These are phyloP conservation scores for Epichloe amarillans DNA, from an alignment of 2,329 filamentous ascomycete species.

Conservation along the genomic window DNA sequence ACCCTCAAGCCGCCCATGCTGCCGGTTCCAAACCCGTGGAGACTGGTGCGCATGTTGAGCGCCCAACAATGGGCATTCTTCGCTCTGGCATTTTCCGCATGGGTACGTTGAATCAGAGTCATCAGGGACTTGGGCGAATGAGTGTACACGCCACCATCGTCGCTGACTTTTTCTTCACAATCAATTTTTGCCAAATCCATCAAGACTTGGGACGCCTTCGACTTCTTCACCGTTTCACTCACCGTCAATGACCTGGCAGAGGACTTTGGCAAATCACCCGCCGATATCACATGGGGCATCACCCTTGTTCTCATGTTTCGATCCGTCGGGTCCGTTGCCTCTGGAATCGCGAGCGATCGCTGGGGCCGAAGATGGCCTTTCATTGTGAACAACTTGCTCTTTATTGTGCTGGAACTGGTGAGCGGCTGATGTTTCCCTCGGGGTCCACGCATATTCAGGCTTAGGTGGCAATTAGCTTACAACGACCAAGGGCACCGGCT, in stretches of 20 bases:
- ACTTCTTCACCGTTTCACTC: conserved; percentile 53
- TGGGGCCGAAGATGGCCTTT: conserved; percentile 59
- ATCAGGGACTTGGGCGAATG: neutral
- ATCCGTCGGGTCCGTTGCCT: conserved; percentile 38
- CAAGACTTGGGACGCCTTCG: conserved; percentile 50
- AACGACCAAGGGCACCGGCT: conserved; percentile 46
- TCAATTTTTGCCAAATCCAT: neutral
- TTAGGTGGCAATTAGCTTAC: no score
- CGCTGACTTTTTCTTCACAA: neutral
- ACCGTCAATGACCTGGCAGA: conserved; percentile 40
- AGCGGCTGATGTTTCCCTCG: conserved; percentile 11
- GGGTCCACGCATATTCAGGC: no score
- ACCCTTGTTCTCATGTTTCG: conserved; percentile 50
- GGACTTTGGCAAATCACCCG: conserved; percentile 38
- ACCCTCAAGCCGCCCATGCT: conserved; percentile 44
- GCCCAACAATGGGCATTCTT: conserved; percentile 43
- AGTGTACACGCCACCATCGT: no score
- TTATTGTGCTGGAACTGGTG: conserved; percentile 59
- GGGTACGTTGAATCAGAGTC: conserved; percentile 27
- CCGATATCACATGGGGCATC: conserved; percentile 52
- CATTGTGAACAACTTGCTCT: conserved; percentile 59
- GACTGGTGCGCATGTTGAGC: conserved; percentile 33
- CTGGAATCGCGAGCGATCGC: conserved; percentile 41
- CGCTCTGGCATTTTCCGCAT: conserved; percentile 39
- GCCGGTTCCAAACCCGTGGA: conserved; percentile 39